Evolutionary conservation across 352 stramenopile species (phyloP).

Genomic region (Thalassiosira livingstoniorum): DNA sequence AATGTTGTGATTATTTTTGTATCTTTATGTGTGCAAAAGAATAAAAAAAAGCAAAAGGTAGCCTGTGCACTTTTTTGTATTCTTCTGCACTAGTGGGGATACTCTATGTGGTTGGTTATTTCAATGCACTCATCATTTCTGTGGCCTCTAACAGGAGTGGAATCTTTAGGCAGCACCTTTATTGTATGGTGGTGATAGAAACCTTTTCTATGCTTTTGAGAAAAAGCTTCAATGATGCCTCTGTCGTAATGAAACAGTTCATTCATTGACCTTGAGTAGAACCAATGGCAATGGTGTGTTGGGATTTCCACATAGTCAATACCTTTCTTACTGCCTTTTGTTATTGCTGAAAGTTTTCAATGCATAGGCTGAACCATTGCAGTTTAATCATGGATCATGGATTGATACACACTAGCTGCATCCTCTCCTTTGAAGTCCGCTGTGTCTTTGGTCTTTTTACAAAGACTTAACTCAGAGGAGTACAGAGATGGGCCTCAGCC

Average conservation of each 20-base stretch:
- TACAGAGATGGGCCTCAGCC: not conserved
- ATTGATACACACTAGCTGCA: not conserved
- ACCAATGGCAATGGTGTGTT: slow-evolving; percentile 5
- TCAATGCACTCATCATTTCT: not conserved
- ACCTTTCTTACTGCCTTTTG: not conserved
- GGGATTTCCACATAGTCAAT: not conserved
- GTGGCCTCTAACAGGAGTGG: too few species aligned
- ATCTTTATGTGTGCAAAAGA: too few species aligned
- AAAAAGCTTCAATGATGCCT: slow-evolving; percentile 3
- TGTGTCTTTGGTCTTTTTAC: slow-evolving; percentile 15
- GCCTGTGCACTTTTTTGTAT: too few species aligned
- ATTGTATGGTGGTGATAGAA: slow-evolving; percentile 11
- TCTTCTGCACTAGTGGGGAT: too few species aligned
- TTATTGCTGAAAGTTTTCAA: not conserved
- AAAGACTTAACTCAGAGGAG: slow-evolving; percentile 19
- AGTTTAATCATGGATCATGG: not conserved
- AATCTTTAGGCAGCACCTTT: not conserved
- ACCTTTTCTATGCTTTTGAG: not conserved
- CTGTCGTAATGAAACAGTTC: slow-evolving; percentile 9
- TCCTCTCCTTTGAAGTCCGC: not conserved
- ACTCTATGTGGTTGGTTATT: not conserved
- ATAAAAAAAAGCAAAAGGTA: too few species aligned
- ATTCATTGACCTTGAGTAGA: slow-evolving; percentile 3
- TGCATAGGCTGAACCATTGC: not conserved
- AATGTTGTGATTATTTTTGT: too few species aligned